Conservation (phyloP, 331 rosid species). For the Stylosanthes scabra region DNA sequence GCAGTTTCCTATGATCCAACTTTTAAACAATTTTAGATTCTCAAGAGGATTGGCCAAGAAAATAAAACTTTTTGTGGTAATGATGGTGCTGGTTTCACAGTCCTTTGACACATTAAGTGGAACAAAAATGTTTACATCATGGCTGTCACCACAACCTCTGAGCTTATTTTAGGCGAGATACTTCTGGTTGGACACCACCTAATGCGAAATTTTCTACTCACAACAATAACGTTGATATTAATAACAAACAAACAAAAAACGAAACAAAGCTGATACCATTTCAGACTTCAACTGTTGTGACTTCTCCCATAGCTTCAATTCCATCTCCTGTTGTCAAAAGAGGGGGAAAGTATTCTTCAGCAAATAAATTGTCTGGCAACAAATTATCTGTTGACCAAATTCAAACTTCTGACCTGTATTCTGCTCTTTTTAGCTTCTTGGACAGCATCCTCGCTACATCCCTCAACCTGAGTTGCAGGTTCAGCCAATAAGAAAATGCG, state of each 20-base stretch:
- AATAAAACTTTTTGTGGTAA: not conserved
- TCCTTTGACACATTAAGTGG: constrained; percentile 4
- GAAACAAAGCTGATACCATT: constrained; percentile 65
- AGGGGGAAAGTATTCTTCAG: constrained; percentile 29
- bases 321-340: constrained; percentile 84
- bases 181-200: constrained; percentile 17
- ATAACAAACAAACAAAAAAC: not conserved
- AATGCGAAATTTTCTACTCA: constrained; percentile 7
- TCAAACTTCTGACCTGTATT: constrained; percentile 72
- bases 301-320: constrained; percentile 83
- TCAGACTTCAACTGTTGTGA: constrained; percentile 73
- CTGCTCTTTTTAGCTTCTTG: constrained; percentile 92
- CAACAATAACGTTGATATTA: not conserved
- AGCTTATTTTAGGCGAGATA: constrained; percentile 7
- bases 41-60: constrained; percentile 1
- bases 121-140: constrained; percentile 10
- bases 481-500: constrained; percentile 95
- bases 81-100: constrained; percentile 8
- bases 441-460: constrained; percentile 79
- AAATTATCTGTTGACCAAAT: not conserved
- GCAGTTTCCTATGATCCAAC: constrained; percentile 20
- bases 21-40: constrained; percentile 5
- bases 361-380: constrained; percentile 29
- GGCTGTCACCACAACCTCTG: constrained; percentile 11
- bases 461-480: constrained; percentile 94